Evolutionary conservation across 2,329 filamentous ascomycete species (phyloP).

Genomic region (Tolypocladium capitatum): DNA sequence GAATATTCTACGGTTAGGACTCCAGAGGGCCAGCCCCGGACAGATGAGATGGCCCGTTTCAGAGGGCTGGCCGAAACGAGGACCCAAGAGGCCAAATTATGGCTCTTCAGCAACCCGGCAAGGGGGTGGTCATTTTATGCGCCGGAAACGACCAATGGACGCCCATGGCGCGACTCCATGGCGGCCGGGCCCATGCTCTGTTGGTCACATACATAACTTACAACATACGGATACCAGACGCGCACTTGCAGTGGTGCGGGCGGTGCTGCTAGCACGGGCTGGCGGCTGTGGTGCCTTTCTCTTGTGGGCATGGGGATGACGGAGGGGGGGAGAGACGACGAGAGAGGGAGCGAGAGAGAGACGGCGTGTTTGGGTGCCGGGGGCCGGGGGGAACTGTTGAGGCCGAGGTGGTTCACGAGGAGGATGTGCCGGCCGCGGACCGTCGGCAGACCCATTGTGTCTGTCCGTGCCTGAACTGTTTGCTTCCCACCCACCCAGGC

Average conservation of each 20-base stretch:
- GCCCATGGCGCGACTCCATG: neutral
- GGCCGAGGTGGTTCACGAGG: neutral
- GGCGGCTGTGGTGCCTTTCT: neutral
- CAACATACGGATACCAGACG: neutral
- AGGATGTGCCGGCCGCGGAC: neutral
- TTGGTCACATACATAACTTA: neutral
- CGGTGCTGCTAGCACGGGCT: neutral
- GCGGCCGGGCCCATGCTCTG: neutral
- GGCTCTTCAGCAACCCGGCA: no score
- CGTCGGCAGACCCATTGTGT: neutral
- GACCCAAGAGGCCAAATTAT: neutral
- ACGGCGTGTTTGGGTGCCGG: no score
- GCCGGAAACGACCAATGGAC: neutral
- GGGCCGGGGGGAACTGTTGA: neutral
- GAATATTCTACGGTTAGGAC: neutral
- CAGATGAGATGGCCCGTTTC: slow-evolving; percentile 1
- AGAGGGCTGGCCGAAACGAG: neutral
- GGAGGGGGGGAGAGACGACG: neutral
- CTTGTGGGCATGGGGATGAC: neutral
- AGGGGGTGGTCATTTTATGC: no score
- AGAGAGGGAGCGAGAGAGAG: neutral
- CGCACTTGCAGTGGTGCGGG: neutral
- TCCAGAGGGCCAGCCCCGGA: neutral
- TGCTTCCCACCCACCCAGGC: neutral
- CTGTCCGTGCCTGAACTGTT: neutral